Percentiles rank a stretch among this genome's conserved stretches.
phyloP scores from a whole-genome alignment of 1,284 basidiomycete species.

The Gomphus sp. region DNA sequence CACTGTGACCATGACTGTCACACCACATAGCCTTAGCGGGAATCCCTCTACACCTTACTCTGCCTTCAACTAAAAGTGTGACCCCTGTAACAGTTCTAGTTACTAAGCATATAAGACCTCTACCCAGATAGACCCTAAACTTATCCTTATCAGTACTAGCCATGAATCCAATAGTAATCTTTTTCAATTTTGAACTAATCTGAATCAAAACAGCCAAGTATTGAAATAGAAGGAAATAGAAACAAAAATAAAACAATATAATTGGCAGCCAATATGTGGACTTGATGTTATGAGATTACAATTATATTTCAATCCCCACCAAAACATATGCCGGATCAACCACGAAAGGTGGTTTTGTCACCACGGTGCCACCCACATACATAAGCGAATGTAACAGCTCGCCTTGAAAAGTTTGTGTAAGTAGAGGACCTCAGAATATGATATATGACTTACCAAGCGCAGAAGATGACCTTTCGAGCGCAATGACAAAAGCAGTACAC shows the following conservation, averaged over 20 bases:
- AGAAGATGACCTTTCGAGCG: constrained; percentile 50
- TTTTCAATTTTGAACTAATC: too few species aligned
- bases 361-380: constrained; percentile 73
- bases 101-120: too few species aligned
- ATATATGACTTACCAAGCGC: constrained; percentile 29
- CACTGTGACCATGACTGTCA: too few species aligned
- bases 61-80: too few species aligned
- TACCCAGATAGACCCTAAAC: too few species aligned
- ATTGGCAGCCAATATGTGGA: neutral
- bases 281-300: neutral
- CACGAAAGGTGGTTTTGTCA: constrained; percentile 66
- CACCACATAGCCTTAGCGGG: too few species aligned
- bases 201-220: neutral
- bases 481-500: constrained; percentile 71
- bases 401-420: constrained; percentile 8
- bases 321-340: constrained; percentile 59
- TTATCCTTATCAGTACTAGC: too few species aligned
- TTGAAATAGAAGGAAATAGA: neutral
- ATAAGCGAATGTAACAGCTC: constrained; percentile 69
- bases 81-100: too few species aligned
- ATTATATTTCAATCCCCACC: constrained; percentile 66
- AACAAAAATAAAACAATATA: neutral
- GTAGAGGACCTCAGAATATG: neutral
- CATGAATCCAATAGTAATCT: too few species aligned
- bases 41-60: too few species aligned